phyloP scores from a whole-genome alignment of 768 basidiomycete species.

The Leccinum rimulosum region DNA sequence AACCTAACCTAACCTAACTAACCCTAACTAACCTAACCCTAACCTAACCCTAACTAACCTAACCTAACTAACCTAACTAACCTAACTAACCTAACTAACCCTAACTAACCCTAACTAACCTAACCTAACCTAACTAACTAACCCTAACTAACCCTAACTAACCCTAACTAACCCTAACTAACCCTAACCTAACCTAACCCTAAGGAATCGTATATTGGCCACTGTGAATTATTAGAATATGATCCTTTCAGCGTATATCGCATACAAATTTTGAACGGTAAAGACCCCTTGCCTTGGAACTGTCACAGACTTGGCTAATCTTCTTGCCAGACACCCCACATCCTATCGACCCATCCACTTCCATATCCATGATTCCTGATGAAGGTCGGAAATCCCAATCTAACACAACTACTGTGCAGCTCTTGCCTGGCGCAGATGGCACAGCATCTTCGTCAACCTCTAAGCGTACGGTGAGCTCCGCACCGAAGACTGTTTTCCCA shows the following conservation, averaged over 20 bases:
- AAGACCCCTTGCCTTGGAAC: constrained; percentile 15
- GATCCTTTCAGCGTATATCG: constrained; percentile 72
- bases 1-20: too few relatives aligned
- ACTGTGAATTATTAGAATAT: constrained; percentile 45
- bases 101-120: too few relatives aligned
- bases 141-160: too few relatives aligned
- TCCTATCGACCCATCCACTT: constrained; percentile 78
- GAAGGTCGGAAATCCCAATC: constrained; percentile 24
- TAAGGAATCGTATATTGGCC: constrained; percentile 67
- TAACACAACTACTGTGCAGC: constrained; percentile 43
- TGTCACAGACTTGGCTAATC: constrained; percentile 4
- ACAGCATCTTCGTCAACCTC: constrained; percentile 15
- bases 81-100: too few relatives aligned
- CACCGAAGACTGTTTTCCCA: constrained; percentile 65
- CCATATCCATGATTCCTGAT: constrained; percentile 50
- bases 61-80: too few relatives aligned
- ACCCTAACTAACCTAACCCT: too few relatives aligned
- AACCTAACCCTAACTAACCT: too few relatives aligned
- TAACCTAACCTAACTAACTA: too few relatives aligned
- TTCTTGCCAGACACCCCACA: constrained; percentile 58
- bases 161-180: too few relatives aligned
- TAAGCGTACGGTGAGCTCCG: constrained; percentile 27
- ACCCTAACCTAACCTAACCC: too few relatives aligned
- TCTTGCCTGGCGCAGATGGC: constrained; percentile 38
- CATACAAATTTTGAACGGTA: constrained; percentile 85